Base-by-base conservation (phyloP, 306 rosid genomes). In the Prunus padus region DNA sequence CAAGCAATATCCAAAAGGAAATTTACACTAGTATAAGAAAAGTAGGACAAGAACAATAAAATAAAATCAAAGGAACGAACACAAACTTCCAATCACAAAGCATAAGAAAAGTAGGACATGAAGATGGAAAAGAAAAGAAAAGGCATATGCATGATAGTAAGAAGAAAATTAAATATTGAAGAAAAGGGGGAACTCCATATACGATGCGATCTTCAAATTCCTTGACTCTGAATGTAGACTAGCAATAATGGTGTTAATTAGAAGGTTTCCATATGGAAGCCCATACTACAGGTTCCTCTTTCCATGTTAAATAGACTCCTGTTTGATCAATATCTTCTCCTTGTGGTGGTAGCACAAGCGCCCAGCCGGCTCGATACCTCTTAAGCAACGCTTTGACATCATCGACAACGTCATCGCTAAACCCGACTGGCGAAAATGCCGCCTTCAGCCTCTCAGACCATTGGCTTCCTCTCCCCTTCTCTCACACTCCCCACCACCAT, bases 201-300 rank as follows among this genome's bases (percentile, higher is more conserved):
- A 57, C 14, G 16, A 23, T 22, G 64, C 4, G 18, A 57, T 23
- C 64, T 57, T 57, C 64, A 47, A 57, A 11, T 57, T 57, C 64
- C 64, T 54, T 54, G 22, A 8, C n/a, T 54, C 60, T n/a, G 22
- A 19, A 11, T n/a, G 59, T 54, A 54, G 60, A 23, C 26, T 54
- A 19, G 60, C 63, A 57, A 57, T 20, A 57, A 23, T 23, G 25
- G 15, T 57, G 14, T 4, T 55, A 55, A 44, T 6, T 30, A 8
- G 67, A 85, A 87, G 92, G 94, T 86, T 92, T 92, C 98, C 98
- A 92, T 56, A 88, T 83, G 71, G 98, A 92, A 45, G 92, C 90
- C 98, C 98, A 92, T 37, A 92, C 81, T 25, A 83, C 90, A 3
- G 90, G 86, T 37, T 86, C 91, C 13, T 92, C 92, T 80, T 90